Base-by-base conservation (phyloP, 768 basidiomycete species). In the Pluteus cervinus region DNA sequence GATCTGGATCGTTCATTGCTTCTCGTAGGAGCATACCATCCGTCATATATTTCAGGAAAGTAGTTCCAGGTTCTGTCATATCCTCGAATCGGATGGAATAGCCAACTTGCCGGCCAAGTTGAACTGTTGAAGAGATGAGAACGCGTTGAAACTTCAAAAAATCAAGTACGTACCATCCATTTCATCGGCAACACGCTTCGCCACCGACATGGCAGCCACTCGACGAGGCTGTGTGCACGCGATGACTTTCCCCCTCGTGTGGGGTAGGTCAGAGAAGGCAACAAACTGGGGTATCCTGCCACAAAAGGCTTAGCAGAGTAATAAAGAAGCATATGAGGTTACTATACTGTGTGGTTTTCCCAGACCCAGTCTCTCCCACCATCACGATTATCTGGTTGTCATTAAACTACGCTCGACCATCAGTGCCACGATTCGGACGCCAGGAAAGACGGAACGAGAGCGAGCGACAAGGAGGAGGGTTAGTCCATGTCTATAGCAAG, bases 81-180 rank as follows among this genome's bases (percentile, higher is more conserved):
- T 98, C 96, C 60, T 99, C 94, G 58, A 98, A 99, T 57, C 94
- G 89, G 52, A 97, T 97, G 4, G 89, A 90, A 62, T 99, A 99
- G 39, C 94, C 94, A 45, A 98, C 94, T 45, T 97, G 83, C 51
- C 87, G 82, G 22, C 94, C 94, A 2, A 99, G 81, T 58, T 81
- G 73, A 4, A 99, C 92, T 92, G 47, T 5, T 44, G 29, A 36
- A 14, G n/a, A 12, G 34, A 34, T 29, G 32, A 36, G 15, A 14
- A 17, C 22, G 1, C n/a, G 36, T 17, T n/a, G 21, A 23, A 23
- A 21, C 8, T 21, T 7, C 14, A 44, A 40, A 23, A 20, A 15
- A 12, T 9, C 26, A 28, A 14, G 9, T 9, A 63, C 87, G 50
- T 48, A 90, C 90, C 89, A 57, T 98, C 94, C 91, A 98, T 93